Evolutionary conservation across 306 rosid species (phyloP).

Genomic region (Dryas octopetala): DNA sequence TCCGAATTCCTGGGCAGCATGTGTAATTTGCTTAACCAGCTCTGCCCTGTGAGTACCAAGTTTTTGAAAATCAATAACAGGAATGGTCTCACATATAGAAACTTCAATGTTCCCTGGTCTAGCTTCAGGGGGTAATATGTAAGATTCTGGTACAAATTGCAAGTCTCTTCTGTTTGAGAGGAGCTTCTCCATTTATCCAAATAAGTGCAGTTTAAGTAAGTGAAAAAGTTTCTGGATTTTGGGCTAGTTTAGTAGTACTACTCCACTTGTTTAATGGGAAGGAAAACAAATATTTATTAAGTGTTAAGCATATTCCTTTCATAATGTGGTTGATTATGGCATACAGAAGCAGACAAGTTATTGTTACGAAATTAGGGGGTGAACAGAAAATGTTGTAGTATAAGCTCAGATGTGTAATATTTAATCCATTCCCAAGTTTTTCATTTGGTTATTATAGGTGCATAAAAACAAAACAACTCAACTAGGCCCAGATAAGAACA

Average conservation of each 20-base stretch:
- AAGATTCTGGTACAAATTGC: constrained; percentile 12
- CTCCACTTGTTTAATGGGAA: too few relatives aligned
- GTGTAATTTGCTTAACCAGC: constrained; percentile 7
- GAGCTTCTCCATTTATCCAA: constrained; percentile 29
- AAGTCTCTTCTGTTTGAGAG: neutral
- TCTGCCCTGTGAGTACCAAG: neutral
- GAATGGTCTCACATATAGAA: constrained; percentile 1
- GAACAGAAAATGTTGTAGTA: neutral
- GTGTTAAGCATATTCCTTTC: too few relatives aligned
- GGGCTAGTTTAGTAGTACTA: neutral
- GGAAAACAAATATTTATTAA: too few relatives aligned
- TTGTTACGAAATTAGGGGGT: neutral
- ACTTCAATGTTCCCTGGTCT: constrained; percentile 1
- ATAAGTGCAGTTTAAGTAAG: neutral
- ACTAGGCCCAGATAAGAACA: neutral
- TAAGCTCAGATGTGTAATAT: neutral
- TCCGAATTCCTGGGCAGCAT: constrained; percentile 17
- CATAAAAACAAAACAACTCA: neutral
- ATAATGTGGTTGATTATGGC: neutral
- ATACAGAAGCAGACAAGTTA: neutral
- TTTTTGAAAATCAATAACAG: constrained; percentile 3
- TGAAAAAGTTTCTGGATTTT: neutral
- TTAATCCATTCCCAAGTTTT: neutral
- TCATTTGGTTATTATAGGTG: neutral
- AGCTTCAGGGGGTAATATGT: constrained; percentile 6